Base-by-base conservation (phyloP, 1,139 yeast genomes). In the Taphrina sp. region DNA sequence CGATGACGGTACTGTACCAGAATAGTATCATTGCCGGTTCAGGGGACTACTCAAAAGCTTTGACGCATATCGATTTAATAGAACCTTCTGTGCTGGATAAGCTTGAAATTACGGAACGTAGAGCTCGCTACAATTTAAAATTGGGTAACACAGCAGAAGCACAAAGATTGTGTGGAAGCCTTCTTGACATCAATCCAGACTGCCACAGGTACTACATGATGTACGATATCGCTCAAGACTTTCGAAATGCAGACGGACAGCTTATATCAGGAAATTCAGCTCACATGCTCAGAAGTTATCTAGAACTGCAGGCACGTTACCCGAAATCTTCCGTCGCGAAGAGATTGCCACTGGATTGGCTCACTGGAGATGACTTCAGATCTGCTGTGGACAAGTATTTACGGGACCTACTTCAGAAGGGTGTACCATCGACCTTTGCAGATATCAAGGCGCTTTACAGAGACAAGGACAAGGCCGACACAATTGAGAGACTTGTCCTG, bases 401-500 rank as follows among this genome's bases (percentile, higher is more conserved):
- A 45, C 62, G 76, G 10, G 70, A 75, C 2, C 86, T 83, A 66
- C 76, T 94, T 64, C 72, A 77, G 60, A 78, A 88, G 60, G 95
- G 95, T 35, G 94, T 89, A 29, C 98, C 98, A 3, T 87, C 96
- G 0, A 78, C 95, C 4, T 92, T 90, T 71, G 85, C 85, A 49
- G 84, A 86, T 64, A 79, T 92, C 56, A 89, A 90, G 70, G 86
- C 94, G 1, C 74, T 90, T 61, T 89, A 88, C 70, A 76, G 73
- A 57, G 77, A 78, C 61, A 60, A 67, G 1, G 67, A 66, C 12
- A 84, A 85, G 65, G 71, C 71, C 35, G 63, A 66, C 3, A 69
- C 77, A 3, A 77, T 88, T 62, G 57, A 55, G 7, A 20, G 52
- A 63, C 66, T 41, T 66, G 72, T 46, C 67, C 70, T 63, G 2